phyloP scores from a whole-genome alignment of 495 filamentous ascomycete genomes.

The Venustampulla echinocandica region DNA sequence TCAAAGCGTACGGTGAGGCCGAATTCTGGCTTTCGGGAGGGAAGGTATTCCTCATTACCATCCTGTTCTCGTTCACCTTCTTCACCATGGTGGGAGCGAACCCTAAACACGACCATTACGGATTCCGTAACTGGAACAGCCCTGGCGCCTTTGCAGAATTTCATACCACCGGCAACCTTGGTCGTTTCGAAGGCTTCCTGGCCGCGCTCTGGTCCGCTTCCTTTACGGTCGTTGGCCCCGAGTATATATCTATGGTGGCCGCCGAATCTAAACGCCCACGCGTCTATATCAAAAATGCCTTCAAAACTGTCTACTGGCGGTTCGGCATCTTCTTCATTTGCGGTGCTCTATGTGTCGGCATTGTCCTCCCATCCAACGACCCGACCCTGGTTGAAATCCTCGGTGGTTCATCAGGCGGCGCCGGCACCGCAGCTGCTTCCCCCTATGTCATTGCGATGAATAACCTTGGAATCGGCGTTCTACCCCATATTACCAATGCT shows the following conservation, averaged over 20 bases:
- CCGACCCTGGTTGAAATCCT: slow-evolving; percentile 40
- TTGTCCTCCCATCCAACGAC: slow-evolving; percentile 52
- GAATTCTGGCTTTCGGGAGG: slow-evolving; percentile 51
- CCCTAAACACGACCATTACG: slow-evolving; percentile 57
- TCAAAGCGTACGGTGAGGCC: slow-evolving; percentile 59
- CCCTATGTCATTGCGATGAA: slow-evolving; percentile 63
- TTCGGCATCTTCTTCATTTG: slow-evolving; percentile 62
- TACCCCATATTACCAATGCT: slow-evolving; percentile 54
- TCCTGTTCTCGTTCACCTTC: slow-evolving; percentile 68
- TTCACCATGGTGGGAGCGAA: slow-evolving; percentile 70
- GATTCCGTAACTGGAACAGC: slow-evolving; percentile 66
- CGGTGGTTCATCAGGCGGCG: no score
- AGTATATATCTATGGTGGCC: slow-evolving; percentile 65
- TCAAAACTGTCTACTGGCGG: slow-evolving; percentile 57
- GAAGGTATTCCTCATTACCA: slow-evolving; percentile 63
- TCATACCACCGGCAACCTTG: slow-evolving; percentile 49
- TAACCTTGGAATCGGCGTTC: slow-evolving; percentile 50
- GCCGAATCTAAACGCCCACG: slow-evolving; percentile 64
- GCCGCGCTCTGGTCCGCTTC: slow-evolving; percentile 63
- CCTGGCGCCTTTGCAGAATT: slow-evolving; percentile 63
- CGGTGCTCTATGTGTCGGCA: slow-evolving; percentile 57
- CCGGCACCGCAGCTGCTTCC: slow-evolving; percentile 44
- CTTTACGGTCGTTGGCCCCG: slow-evolving; percentile 74
- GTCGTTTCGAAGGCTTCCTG: slow-evolving; percentile 64
- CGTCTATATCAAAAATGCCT: slow-evolving; percentile 54